Base-by-base conservation (phyloP, 2,329 filamentous ascomycete genomes). In the Cephalotrichum gorgonifer region DNA sequence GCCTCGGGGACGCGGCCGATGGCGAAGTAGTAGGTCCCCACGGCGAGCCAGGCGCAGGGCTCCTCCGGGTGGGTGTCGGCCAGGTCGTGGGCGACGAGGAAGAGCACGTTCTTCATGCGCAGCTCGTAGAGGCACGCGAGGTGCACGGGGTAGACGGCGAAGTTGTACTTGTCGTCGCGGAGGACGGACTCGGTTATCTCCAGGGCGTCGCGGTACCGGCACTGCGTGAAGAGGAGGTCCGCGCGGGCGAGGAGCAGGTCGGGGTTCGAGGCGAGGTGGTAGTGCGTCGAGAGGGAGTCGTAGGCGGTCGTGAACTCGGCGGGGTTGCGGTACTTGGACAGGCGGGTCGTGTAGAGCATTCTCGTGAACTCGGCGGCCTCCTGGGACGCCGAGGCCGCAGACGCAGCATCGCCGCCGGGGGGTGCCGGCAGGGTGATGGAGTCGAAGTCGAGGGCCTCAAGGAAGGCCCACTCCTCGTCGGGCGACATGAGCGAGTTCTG, bases 261-360 rank as follows among this genome's bases (percentile, higher is more conserved):
- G 0, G 91, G 83, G 58, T 98, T 98, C 17, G 79, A 72, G 5
- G 81, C 76, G 22, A 98, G 81, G 50, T 86, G 88, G 66, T 98
- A 98, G 64, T 97, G 91, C 1, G 90, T 95, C 3, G 88, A 89
- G 14, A 98, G 78, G 0, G 87, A 91, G 64, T 97, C 90, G 52
- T 89, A 88, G 5, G 93, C 91, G 26, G 83, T 78, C 26, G 85
- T 85, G 60, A 97, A 91, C 2, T 88, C 81, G 2, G 80, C 74
- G 0, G 89, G 88, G 49, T 94, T 90, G 23, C 88, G 84, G 65
- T 98, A 98, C 65, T 97, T 98, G 53, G 90, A 96, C 22, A 98
- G 73, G 22, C 90, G 81, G 3, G 93, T 98, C 4, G 88, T 96
- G 70, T 98, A 98, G 23, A 98, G 82, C 77, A 95, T 93, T 63